Conservation (phyloP, 2,329 filamentous ascomycete genomes). For the Ambrosiella cleistominuta region DNA sequence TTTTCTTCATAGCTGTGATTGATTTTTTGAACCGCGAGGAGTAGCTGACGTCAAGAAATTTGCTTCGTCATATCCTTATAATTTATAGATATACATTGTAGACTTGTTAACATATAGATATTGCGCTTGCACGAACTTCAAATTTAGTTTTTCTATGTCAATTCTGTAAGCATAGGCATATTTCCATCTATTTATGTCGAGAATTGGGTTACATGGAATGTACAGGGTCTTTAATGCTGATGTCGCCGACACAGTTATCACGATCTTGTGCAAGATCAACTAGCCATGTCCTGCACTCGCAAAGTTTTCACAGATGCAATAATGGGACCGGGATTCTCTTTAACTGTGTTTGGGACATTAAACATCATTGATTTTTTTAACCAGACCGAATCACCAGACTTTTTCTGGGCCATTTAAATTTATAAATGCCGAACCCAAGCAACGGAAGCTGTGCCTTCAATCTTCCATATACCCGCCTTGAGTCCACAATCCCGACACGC, state of each 20-base stretch:
- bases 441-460: slow-evolving; percentile 10
- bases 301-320: background rate
- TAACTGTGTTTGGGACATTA: slow-evolving; percentile 14
- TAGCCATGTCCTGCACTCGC: background rate
- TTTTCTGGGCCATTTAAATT: slow-evolving; percentile 13
- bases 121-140: background rate
- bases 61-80: background rate
- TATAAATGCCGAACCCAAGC: slow-evolving; percentile 8
- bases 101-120: background rate
- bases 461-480: slow-evolving; percentile 11
- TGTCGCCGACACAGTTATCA: background rate
- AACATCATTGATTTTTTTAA: slow-evolving; percentile 14
- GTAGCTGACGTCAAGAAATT: slow-evolving; percentile 8
- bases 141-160: background rate
- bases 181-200: background rate
- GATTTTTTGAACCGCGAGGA: slow-evolving; percentile 41
- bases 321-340: background rate
- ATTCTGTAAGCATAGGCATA: background rate
- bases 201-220: background rate
- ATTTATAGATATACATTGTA: background rate
- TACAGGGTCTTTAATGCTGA: background rate
- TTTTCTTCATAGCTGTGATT: slow-evolving; percentile 34
- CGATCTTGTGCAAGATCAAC: background rate
- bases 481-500: slow-evolving; percentile 12
- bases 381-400: slow-evolving; percentile 14